Base-by-base conservation (phyloP, 495 filamentous ascomycete genomes). In the Chlorociboria aeruginascens region DNA sequence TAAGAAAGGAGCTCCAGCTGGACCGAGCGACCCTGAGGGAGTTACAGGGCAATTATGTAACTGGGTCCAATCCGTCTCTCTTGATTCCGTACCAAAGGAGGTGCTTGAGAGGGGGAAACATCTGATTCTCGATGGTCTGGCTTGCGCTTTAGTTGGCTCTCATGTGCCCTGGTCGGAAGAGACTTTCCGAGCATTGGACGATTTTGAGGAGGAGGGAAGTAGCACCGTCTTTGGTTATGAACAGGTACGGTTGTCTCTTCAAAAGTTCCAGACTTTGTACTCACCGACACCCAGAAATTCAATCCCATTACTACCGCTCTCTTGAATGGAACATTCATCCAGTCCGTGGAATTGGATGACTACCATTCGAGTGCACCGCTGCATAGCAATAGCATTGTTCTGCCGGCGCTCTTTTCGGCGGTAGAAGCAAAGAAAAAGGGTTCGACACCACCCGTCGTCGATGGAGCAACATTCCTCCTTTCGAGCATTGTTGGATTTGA, bases 101-200 rank as follows among this genome's bases (percentile, higher is more conserved):
- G 32, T 63, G 8, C 36, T 31, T 30, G 52, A 35, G 8, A 54
- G 67, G 13, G 63, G 62, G 3, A 70, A 72, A 51, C 59, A 71
- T 54, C 54, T 70, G 9, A 63, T 75, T 14, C 52, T 72, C 0
- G 70, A 73, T 47, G 69, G 69, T 14, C 43, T 73, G 1, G 63
- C 55, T 3, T 72, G 65, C 48, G 63, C 40, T n/a, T 43, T 72
- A 8, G 53, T 71, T 9, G 69, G 66, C 1, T 56, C 67, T 35
- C 65, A 62, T 37, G 48, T 69, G 14, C 62, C 65, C 9, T 70
- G 63, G 65, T 65, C 66, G 1, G 56, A 68, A 40, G 60, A 59
- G 16, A 68, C 64, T 1, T 51, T 61, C 31, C 48, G 64, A 7
- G 63, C 57, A 6, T 45, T 69, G 1, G 44, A 65, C 17, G 51